Evolutionary conservation across 257 asterid species (phyloP).

Genomic region (Solanum infundibuliforme): DNA sequence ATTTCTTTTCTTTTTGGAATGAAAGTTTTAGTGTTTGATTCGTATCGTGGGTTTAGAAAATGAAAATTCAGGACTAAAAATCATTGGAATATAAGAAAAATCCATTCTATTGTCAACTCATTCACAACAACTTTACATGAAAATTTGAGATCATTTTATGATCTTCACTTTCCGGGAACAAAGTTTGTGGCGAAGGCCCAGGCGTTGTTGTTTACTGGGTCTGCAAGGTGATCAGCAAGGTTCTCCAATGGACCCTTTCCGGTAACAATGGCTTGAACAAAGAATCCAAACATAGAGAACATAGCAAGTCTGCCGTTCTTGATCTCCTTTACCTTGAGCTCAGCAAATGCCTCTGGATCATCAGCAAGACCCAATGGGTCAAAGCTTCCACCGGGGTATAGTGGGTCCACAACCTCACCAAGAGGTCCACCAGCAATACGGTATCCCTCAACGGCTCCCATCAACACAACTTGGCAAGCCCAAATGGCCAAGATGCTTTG

Average conservation of each 20-base stretch:
- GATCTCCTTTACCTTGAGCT: slow-evolving; percentile 50
- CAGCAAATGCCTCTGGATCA: slow-evolving; percentile 40
- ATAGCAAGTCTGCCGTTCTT: slow-evolving; percentile 48
- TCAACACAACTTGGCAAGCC: slow-evolving; percentile 48
- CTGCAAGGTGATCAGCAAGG: slow-evolving; percentile 50
- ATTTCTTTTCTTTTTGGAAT: not conserved
- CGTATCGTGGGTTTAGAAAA: not conserved
- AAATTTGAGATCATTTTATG: not conserved
- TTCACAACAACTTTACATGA: not conserved
- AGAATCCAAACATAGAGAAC: slow-evolving; percentile 64
- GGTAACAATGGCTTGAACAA: slow-evolving; percentile 51
- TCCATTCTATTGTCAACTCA: not conserved
- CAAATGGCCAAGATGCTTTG: slow-evolving; percentile 70
- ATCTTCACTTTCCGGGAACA: not conserved
- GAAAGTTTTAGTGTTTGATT: no score
- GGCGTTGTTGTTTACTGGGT: slow-evolving; percentile 26
- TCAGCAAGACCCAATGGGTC: slow-evolving; percentile 31
- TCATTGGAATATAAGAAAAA: not conserved
- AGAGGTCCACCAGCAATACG: slow-evolving; percentile 20
- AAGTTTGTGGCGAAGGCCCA: not conserved
- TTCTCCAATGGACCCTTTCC: slow-evolving; percentile 58
- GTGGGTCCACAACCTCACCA: slow-evolving; percentile 13
- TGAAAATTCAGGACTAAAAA: not conserved
- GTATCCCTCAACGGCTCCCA: slow-evolving; percentile 79
- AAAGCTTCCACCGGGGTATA: slow-evolving; percentile 13